Evolutionary conservation across 371 early-diverging fungal genomes (phyloP), one percentile per base, ranked within the genome.

Genomic region (Smittium mucronatum): DNA sequence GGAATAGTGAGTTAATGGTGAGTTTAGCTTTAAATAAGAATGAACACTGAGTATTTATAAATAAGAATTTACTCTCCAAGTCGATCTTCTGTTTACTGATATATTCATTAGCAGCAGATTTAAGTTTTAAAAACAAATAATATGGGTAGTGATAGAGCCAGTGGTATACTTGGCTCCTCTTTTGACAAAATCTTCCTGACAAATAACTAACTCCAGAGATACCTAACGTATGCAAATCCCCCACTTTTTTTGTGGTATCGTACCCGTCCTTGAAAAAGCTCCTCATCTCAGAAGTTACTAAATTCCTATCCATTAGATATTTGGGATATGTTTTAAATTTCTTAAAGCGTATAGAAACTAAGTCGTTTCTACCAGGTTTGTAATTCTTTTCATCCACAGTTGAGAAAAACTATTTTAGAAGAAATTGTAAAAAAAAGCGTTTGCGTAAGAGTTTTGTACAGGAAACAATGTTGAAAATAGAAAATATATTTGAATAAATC

Each of bases 71-170:
- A 47, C 47, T 47, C 21, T 47, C 21, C 47, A 47, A 21, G 5
- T 11, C 21, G 47, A 47, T 47, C 47, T 21, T 47, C 21, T 47
- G 5, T 47, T 47, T 47, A 47, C 11, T 11, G 21, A 47, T 21
- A 47, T 11, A 47, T 47, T 47, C 21, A 47, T 47, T 47, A 47
- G 47, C 47, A 47, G 5, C 11, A 11, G 5, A 11, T n/a, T 2
- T 31, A 1, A 65, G n/a, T n/a, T 11, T 5, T n/a, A n/a, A 32
- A 33, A 32, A 65, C 65, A 65, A 28, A 34, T 65, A 65, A n/a
- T n/a, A 34, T 31, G 29, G 29, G 34, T 65, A 65, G 65, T 65
- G 65, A n/a, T 33, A 65, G 5, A 65, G n/a, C 65, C 65, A 65
- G 36, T 65, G 65, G n/a, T 33, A 65, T 32, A 65, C 15, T 34